These are phyloP conservation scores for Umbelopsis ramanniana DNA, from an alignment of 192 early-diverging fungal genomes.

Conservation along the genomic window DNA sequence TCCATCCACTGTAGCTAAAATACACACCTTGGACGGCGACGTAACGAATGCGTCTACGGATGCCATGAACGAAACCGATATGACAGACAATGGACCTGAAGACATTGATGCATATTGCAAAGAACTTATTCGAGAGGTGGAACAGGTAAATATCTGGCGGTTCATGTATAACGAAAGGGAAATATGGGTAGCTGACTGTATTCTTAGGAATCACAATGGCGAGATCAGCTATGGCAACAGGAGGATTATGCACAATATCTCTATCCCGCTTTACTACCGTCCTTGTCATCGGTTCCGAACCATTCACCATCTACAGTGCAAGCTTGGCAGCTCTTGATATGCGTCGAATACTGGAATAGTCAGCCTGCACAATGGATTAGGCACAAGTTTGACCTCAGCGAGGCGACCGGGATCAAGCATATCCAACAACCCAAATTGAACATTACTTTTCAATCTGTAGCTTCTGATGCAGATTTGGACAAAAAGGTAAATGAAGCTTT, in stretches of 20 bases:
- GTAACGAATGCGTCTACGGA: background rate
- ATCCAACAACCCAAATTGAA: background rate
- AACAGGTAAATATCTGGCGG: background rate
- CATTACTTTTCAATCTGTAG: background rate
- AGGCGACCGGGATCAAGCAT: background rate
- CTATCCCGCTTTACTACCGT: slow-evolving; percentile 10
- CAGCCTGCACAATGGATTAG: slow-evolving; percentile 23
- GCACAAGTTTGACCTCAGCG: slow-evolving; percentile 25
- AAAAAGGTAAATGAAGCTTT: slow-evolving; percentile 6
- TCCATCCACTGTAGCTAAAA: background rate
- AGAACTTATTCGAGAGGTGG: slow-evolving; percentile 4
- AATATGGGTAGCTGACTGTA: background rate
- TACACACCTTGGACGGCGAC: background rate
- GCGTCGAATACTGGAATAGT: background rate
- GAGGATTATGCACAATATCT: slow-evolving; percentile 5
- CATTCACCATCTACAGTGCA: background rate
- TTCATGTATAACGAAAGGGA: background rate
- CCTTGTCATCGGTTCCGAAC: background rate
- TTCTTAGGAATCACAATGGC: background rate
- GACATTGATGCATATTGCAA: background rate
- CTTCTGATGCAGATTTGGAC: background rate
- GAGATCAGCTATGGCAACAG: slow-evolving; percentile 19
- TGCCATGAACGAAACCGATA: background rate
- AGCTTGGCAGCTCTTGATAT: slow-evolving; percentile 26
- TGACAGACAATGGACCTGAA: background rate